These are phyloP conservation scores for Lasiodiplodia gonubiensis DNA, from an alignment of 2,329 filamentous ascomycete genomes.

Conservation along the genomic window DNA sequence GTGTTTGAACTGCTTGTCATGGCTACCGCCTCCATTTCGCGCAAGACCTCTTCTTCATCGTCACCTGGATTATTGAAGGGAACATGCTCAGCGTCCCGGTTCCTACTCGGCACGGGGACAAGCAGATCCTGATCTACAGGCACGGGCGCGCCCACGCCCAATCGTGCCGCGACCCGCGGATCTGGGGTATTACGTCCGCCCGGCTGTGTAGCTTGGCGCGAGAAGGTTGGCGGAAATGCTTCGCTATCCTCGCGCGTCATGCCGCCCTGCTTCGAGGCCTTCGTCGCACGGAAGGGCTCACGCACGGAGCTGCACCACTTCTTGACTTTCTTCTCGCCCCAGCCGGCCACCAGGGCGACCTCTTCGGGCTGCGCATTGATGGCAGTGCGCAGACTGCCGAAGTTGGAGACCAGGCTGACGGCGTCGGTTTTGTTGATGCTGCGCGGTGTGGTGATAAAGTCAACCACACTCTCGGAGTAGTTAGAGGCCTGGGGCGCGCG, in stretches of 20 bases:
- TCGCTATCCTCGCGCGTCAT: conserved; percentile 37
- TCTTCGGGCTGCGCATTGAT: conserved; percentile 89
- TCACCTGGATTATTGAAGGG: conserved; percentile 39
- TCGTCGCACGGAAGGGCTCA: conserved; percentile 81
- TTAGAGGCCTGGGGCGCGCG: conserved; percentile 81
- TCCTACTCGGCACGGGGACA: conserved; percentile 32
- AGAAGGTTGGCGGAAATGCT: conserved; percentile 36
- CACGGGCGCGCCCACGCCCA: conserved; percentile 40
- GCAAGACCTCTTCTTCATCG: conserved; percentile 56
- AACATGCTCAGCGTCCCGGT: conserved; percentile 43
- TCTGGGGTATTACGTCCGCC: conserved; percentile 29
- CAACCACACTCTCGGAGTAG: conserved; percentile 81
- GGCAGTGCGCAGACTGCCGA: conserved; percentile 85
- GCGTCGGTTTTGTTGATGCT: conserved; percentile 96
- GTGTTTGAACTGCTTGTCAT: conserved; percentile 1
- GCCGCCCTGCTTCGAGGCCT: conserved; percentile 64
- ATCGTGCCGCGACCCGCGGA: conserved; percentile 35
- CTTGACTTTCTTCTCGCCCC: conserved; percentile 94
- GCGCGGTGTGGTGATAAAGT: conserved; percentile 89
- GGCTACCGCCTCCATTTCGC: conserved; percentile 12
- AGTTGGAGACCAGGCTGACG: conserved; percentile 85
- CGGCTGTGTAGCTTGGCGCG: conserved; percentile 35
- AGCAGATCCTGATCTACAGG: conserved; percentile 39
- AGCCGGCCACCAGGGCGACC: conserved; percentile 82
- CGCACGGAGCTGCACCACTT: conserved; percentile 81